A percentile compares a stretch with the other conserved stretches of the same genome.
These are phyloP conservation scores for Glomus cerebriforme DNA, from an alignment of 192 early-diverging fungal species.

Conservation along the genomic window DNA sequence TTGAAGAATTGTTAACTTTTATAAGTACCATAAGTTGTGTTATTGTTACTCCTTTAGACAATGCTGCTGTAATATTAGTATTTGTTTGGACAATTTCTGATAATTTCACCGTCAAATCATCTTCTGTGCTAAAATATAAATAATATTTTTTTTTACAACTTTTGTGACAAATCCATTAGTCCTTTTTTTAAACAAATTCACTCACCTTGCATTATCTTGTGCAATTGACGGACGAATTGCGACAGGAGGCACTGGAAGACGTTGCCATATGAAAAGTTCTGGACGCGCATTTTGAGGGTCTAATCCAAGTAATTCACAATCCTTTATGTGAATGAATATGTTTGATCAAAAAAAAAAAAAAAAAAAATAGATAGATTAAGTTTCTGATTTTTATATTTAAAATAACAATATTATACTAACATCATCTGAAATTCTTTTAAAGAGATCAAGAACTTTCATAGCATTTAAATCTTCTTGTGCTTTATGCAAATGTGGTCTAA, in stretches of 20 bases:
- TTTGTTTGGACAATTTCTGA: conserved; percentile 95
- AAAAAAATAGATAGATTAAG: too few relatives aligned
- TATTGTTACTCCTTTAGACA: conserved; percentile 65
- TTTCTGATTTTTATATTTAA: background rate
- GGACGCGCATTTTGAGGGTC: conserved; percentile 84
- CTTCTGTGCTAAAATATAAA: conserved; percentile 76
- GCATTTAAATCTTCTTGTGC: conserved; percentile 97
- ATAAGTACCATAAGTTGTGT: conserved; percentile 63
- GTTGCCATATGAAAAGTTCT: conserved; percentile 92
- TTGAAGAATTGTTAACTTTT: background rate
- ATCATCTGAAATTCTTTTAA: conserved; percentile 86
- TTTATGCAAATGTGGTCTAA: conserved; percentile 74
- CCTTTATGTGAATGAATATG: conserved; percentile 44
- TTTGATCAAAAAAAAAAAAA: too few relatives aligned
- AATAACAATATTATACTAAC: conserved; percentile 33
- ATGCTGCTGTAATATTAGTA: conserved; percentile 66
- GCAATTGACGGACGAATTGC: conserved; percentile 95
- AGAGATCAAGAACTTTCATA: conserved; percentile 78
- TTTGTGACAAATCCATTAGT: too few relatives aligned
- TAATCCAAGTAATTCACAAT: conserved; percentile 94
- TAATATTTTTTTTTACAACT: too few relatives aligned
- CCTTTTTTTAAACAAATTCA: background rate
- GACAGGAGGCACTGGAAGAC: conserved; percentile 93
- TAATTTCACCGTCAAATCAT: conserved; percentile 94
- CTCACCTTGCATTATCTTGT: conserved; percentile 79